Evolutionary conservation across 176 grass and related monocot species (phyloP).

Genomic region (Chrysopogon serrulatus): DNA sequence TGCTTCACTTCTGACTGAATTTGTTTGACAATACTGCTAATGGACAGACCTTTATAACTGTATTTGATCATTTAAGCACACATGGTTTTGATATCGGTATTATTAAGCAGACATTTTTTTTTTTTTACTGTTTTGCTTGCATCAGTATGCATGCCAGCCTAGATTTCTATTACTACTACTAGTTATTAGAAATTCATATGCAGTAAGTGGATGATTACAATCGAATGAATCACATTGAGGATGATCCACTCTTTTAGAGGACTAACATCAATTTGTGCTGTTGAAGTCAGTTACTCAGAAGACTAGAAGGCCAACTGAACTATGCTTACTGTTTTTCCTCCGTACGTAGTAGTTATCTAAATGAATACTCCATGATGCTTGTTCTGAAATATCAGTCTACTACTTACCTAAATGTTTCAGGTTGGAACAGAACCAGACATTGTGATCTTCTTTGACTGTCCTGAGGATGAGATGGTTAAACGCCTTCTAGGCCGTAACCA

Average conservation of each 20-base stretch:
- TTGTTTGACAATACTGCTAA: neutral
- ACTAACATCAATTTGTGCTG: neutral
- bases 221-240: neutral
- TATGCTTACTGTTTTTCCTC: neutral
- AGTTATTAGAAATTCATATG: neutral
- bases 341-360: neutral
- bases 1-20: neutral
- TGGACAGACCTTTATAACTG: neutral
- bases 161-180: neutral
- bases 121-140: neutral
- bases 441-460: conserved; percentile 87
- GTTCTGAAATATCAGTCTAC: conserved; percentile 19
- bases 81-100: neutral
- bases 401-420: conserved; percentile 39
- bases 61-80: neutral
- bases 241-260: neutral
- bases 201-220: neutral
- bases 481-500: conserved; percentile 82
- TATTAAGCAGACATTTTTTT: neutral
- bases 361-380: neutral
- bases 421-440: conserved; percentile 84
- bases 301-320: neutral
- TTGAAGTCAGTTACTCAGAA: neutral
- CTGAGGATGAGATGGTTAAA: conserved; percentile 91
- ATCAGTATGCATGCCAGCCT: neutral